Evolutionary conservation across 345 rosid species (phyloP).

Genomic region (Pistacia vera): DNA sequence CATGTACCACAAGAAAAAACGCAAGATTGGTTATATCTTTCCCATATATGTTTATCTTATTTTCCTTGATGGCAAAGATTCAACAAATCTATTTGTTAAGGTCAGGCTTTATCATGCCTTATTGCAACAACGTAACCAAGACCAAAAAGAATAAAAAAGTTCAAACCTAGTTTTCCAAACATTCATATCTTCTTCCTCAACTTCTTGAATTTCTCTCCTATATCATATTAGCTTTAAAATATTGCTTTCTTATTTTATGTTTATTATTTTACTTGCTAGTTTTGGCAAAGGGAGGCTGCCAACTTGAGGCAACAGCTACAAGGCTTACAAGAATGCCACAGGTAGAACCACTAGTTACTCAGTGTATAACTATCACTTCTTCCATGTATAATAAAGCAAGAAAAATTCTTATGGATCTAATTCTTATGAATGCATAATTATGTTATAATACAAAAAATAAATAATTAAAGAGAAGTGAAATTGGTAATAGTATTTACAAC

Average conservation of each 20-base stretch:
- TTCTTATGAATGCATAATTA: not conserved
- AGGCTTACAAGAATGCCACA: slow-evolving; percentile 66
- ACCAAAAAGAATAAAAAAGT: too few relatives aligned
- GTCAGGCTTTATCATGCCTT: too few relatives aligned
- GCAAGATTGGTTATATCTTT: too few relatives aligned
- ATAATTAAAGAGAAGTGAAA: not conserved
- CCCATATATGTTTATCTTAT: too few relatives aligned
- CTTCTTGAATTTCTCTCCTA: not conserved
- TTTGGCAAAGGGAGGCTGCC: slow-evolving; percentile 80
- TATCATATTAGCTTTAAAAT: not conserved
- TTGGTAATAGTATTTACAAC: too few relatives aligned
- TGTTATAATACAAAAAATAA: not conserved
- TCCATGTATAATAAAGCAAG: not conserved
- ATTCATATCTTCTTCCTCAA: not conserved
- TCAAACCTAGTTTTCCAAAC: not conserved
- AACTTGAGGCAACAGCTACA: slow-evolving; percentile 70
- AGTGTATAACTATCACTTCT: not conserved
- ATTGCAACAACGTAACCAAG: too few relatives aligned
- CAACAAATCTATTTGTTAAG: too few relatives aligned
- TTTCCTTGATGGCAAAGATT: too few relatives aligned
- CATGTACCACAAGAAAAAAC: too few relatives aligned
- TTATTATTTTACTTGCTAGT: slow-evolving; percentile 36
- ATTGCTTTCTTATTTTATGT: slow-evolving; percentile 8
- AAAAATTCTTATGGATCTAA: not conserved
- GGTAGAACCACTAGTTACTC: slow-evolving; percentile 34